Percentiles rank a stretch among this genome's conserved stretches.
phyloP scores from a whole-genome alignment of 2,329 filamentous ascomycete species.

The Sclerotiophoma versabilis region DNA sequence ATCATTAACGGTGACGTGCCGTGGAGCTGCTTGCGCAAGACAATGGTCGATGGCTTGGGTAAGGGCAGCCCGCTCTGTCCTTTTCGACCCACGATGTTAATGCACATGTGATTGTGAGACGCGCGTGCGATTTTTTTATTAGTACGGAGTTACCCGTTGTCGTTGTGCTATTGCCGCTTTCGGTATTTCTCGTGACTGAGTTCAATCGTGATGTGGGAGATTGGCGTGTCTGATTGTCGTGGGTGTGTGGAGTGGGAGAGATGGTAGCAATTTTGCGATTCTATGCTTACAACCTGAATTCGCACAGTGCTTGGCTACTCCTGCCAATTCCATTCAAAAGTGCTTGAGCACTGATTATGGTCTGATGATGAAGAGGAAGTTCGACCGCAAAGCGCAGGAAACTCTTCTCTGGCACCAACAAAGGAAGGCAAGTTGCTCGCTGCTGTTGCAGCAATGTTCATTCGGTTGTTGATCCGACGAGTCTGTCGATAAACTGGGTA shows the following conservation, averaged over 20 bases:
- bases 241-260: not conserved
- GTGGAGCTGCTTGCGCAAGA: slow-evolving; percentile 15
- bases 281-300: not conserved
- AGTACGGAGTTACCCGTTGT: not conserved
- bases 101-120: not conserved
- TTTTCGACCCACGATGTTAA: not conserved
- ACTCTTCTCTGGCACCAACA: too few species aligned
- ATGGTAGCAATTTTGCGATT: slow-evolving; percentile 1
- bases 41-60: too few species aligned
- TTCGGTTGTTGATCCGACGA: too few species aligned
- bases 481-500: too few species aligned
- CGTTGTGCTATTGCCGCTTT: not conserved
- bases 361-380: too few species aligned
- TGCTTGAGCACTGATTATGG: not conserved
- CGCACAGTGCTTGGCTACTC: not conserved
- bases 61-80: not conserved
- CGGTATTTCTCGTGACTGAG: not conserved
- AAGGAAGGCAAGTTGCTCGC: too few species aligned
- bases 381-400: too few species aligned
- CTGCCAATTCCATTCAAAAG: not conserved
- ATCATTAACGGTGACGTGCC: slow-evolving; percentile 1
- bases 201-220: not conserved
- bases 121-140: not conserved
- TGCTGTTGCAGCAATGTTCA: too few species aligned
- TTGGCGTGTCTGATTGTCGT: slow-evolving; percentile 6